Evolutionary conservation across 2,329 filamentous ascomycete genomes (phyloP).

Genomic region (Trichoderma endophyticum): DNA sequence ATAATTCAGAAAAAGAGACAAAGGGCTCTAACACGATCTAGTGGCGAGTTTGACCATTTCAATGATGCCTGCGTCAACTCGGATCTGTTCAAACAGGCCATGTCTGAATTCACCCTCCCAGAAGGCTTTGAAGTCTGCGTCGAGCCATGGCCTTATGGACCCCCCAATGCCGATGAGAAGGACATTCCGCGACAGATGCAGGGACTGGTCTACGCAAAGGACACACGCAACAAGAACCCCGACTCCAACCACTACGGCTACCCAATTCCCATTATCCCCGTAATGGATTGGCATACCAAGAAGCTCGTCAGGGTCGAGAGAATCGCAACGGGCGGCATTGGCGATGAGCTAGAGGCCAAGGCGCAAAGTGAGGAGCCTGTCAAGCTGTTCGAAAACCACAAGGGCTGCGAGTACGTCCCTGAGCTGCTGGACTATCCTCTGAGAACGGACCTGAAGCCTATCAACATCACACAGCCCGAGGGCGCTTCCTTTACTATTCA

Average conservation of each 20-base stretch:
- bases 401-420: conserved; percentile 46
- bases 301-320: conserved; percentile 56
- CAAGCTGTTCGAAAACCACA: conserved; percentile 44
- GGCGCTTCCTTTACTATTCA: conserved; percentile 63
- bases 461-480: conserved; percentile 68
- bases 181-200: conserved; percentile 44
- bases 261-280: conserved; percentile 56
- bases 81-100: conserved; percentile 44
- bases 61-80: conserved; percentile 42
- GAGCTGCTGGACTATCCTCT: conserved; percentile 48
- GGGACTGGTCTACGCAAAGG: conserved; percentile 48
- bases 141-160: conserved; percentile 67
- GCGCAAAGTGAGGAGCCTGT: conserved; percentile 38
- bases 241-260: conserved; percentile 63
- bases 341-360: conserved; percentile 43
- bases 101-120: conserved; percentile 46
- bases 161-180: conserved; percentile 38
- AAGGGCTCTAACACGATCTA: conserved; percentile 19
- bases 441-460: conserved; percentile 60
- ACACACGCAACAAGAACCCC: conserved; percentile 40
- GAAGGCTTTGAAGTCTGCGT: conserved; percentile 43
- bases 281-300: conserved; percentile 56
- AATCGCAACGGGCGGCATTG: conserved; percentile 46
- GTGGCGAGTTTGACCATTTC: conserved; percentile 40
- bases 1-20: background rate